Base-by-base conservation (phyloP, 495 filamentous ascomycete genomes). In the Neurospora cerealis region DNA sequence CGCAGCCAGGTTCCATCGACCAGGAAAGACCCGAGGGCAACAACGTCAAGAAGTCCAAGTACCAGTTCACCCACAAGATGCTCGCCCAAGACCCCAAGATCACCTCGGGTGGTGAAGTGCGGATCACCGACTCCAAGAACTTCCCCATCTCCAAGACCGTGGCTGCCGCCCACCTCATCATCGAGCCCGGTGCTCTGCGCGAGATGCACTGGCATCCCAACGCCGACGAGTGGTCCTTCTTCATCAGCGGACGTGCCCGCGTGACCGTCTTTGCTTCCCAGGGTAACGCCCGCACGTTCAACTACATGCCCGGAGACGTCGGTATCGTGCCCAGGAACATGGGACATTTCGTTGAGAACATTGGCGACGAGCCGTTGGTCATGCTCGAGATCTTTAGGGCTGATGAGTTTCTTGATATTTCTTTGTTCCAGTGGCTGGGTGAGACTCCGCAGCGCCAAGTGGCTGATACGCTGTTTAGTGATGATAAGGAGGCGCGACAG, bases 351-450 rank as follows among this genome's bases (percentile, higher is more conserved):
- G 82, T 91, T 15, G 88, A 91, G 83, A 91, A 91, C 71, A 83
- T 89, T 70, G 86, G 86, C 36, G 87, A 89, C 46, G 86, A 89
- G 71, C 86, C 88, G 48, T 72, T 90, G n/a, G 87, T 89, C 75
- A 84, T 89, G 81, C 79, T 90, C 44, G 88, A 90, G 77, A 82
- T 90, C 15, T 89, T 89, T 79, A 83, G 86, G 10, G 84, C 87
- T 0, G 88, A 89, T 70, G 80, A 86, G 74, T 89, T 89, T 74
- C 81, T 85, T 44, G 90, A 92, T 72, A 90, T 92, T 76, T 89
- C 86, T 5, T 81, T 92, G 19, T 89, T 90, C 77, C 89, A 92
- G 79, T 92, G 90, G 90, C 78, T 92, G 76, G 90, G 89, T 5
- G 87, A 90, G 82, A 90, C 89, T 17, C 90, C 90, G 32, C 81